Evolutionary conservation across 2,329 filamentous ascomycete genomes (phyloP), one percentile per base, ranked within the genome.

Genomic region (Penicillium sp.): DNA sequence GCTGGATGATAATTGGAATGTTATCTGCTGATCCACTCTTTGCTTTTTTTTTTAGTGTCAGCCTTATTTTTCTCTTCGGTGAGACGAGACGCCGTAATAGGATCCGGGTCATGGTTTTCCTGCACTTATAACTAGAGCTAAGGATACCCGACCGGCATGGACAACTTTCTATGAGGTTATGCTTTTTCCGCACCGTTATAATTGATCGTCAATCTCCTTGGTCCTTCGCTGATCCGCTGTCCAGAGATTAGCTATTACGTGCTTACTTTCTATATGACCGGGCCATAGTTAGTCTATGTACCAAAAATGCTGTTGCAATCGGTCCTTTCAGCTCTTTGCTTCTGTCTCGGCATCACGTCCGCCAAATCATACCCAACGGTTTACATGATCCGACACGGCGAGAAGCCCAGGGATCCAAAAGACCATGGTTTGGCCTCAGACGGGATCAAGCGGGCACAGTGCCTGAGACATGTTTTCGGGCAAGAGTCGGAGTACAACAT

Each of bases 371-470:
- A 46, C 1, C 59, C 64, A 17, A 64, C 54, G 7, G 55, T 65
- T 17, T 65, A 61, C 31, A 51, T 66, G 17, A 63, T 66, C 42
- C 62, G 64, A 9, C 64, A 66, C 42, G 64, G 60, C 31, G 64
- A 66, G 44, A 65, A 65, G 29, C 53, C 64, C 6, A 43, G 19
- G 2, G 42, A 64, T 31, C 53, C 54, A 7, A 26, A 55, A 9
- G 57, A 65, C 22, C 57, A 59, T 29, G 58, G 58, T 3, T 48
- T 66, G 9, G 61, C 52, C 17, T 21, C 45, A 2, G 62, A 64
- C 7, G 64, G 64, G 1, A 40, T 56, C 35, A 52, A 44, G 43
- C 62, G 64, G 32, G 62, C 64, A 6, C 55, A 62, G 39, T 66
- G 64, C 43, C 49, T 66, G 15, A 62, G 62, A 10, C 35, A 50